A percentile compares a stretch with the other conserved stretches of the same genome.
Conservation (phyloP, 139 green algal genomes). For the Picochlorum costavermella region DNA sequence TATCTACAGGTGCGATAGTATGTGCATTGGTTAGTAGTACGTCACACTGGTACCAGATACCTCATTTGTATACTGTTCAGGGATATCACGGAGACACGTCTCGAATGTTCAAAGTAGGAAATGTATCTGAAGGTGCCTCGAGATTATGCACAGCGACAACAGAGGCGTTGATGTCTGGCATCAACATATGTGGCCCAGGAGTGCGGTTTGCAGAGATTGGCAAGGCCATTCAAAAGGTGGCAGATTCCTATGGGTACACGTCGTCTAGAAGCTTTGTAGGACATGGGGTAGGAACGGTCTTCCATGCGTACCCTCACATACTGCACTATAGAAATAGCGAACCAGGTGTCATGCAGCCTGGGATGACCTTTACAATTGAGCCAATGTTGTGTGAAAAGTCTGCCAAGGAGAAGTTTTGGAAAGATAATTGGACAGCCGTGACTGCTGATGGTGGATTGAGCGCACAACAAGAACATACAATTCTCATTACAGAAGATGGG, state of each 20-base stretch:
- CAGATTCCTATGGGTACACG: constrained; percentile 59
- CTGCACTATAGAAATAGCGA: constrained; percentile 73
- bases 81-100: constrained; percentile 96
- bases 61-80: constrained; percentile 10
- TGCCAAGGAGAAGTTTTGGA: constrained; percentile 60
- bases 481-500: constrained; percentile 83
- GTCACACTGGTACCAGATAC: not conserved
- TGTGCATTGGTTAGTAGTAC: not conserved
- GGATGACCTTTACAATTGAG: constrained; percentile 98
- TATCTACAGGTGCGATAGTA: constrained; percentile 61
- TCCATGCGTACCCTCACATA: constrained; percentile 82
- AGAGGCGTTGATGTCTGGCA: constrained; percentile 62
- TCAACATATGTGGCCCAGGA: constrained; percentile 68
- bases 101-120: constrained; percentile 58
- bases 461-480: constrained; percentile 94
- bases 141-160: constrained; percentile 70
- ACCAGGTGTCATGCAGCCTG: constrained; percentile 51
- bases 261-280: constrained; percentile 80
- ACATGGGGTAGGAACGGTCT: constrained; percentile 86
- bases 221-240: constrained; percentile 66
- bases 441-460: constrained; percentile 77
- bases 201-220: constrained; percentile 73
- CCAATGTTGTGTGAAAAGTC: constrained; percentile 78
- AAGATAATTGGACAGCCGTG: constrained; percentile 91
- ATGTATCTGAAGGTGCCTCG: constrained; percentile 49